phyloP scores from a whole-genome alignment of 768 basidiomycete species.

The Imleria badia region DNA sequence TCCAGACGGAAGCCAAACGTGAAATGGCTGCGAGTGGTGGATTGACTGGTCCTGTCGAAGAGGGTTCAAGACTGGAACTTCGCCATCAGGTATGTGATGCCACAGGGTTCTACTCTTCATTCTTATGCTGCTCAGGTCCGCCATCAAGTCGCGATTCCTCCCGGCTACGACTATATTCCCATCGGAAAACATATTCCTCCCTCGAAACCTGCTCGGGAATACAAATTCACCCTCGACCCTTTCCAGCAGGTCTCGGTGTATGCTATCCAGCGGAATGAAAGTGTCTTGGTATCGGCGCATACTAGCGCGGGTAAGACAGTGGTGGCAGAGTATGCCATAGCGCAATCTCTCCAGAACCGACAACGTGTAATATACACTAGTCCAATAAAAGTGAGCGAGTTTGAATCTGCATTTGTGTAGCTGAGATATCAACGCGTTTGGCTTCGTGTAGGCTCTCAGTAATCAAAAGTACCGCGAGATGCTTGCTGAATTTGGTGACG shows the following conservation, averaged over 20 bases:
- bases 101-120: background rate
- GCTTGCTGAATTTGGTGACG: constrained; percentile 95
- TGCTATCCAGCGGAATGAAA: constrained; percentile 96
- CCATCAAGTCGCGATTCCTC: constrained; percentile 95
- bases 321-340: constrained; percentile 99
- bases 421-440: constrained; percentile 17
- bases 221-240: constrained; percentile 96
- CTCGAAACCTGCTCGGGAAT: constrained; percentile 85
- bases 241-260: constrained; percentile 95
- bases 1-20: constrained; percentile 90
- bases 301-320: constrained; percentile 99
- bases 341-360: constrained; percentile 89
- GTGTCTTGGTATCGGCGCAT: constrained; percentile 96
- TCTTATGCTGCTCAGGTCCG: constrained; percentile 58
- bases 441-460: constrained; percentile 74
- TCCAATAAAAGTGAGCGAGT: constrained; percentile 89
- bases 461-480: constrained; percentile 99
- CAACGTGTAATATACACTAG: constrained; percentile 98
- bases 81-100: constrained; percentile 60
- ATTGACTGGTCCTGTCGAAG: constrained; percentile 69
- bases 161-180: constrained; percentile 85
- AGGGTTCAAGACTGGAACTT: constrained; percentile 70
- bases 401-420: constrained; percentile 9
- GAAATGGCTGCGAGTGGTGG: constrained; percentile 90
- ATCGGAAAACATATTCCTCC: constrained; percentile 92